A percentile compares a stretch with the other conserved stretches of the same genome.
Conservation (phyloP, 2,329 filamentous ascomycete genomes). For the Verticillium klebahnii region DNA sequence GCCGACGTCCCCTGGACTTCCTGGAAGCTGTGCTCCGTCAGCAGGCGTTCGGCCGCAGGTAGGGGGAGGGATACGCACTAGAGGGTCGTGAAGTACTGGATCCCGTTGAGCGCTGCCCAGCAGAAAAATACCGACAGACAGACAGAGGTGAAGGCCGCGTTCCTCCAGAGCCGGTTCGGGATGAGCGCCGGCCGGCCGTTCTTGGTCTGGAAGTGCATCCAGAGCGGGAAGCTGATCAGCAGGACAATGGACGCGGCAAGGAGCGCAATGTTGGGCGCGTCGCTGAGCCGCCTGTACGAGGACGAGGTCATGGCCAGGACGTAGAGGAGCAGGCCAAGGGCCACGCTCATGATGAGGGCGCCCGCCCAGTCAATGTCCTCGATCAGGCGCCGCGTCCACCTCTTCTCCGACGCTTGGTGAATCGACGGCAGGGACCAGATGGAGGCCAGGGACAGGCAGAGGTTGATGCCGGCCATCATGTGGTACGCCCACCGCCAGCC, state of each 20-base stretch:
- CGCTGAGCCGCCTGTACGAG: slow-evolving; percentile 16
- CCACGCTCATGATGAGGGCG: slow-evolving; percentile 36
- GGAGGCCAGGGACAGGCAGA: slow-evolving; percentile 27
- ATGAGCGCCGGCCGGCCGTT: slow-evolving; percentile 48
- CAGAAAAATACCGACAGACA: slow-evolving; percentile 46
- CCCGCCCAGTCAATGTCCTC: slow-evolving; percentile 51
- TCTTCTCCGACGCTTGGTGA: slow-evolving; percentile 15
- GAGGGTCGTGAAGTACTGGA: slow-evolving; percentile 43
- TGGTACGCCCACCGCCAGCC: slow-evolving; percentile 45
- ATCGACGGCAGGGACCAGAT: slow-evolving; percentile 30
- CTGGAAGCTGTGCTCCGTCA: slow-evolving; percentile 34
- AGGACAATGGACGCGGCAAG: slow-evolving; percentile 36
- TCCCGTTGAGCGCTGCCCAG: slow-evolving; percentile 39
- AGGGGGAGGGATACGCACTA: slow-evolving; percentile 25
- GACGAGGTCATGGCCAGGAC: slow-evolving; percentile 41
- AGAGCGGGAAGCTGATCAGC: slow-evolving; percentile 46
- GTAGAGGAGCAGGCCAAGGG: slow-evolving; percentile 45
- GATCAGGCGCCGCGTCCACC: slow-evolving; percentile 20
- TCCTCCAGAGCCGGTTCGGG: slow-evolving; percentile 56
- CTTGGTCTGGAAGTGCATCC: slow-evolving; percentile 47
- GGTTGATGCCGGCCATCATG: slow-evolving; percentile 29
- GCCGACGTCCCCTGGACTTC: slow-evolving; percentile 39
- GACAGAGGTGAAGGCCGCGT: slow-evolving; percentile 47
- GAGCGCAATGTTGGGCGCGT: slow-evolving; percentile 36
- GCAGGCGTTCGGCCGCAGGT: slow-evolving; percentile 7